These are phyloP conservation scores for Asterophora lycoperdoides DNA, from an alignment of 768 basidiomycete species.

Conservation along the genomic window DNA sequence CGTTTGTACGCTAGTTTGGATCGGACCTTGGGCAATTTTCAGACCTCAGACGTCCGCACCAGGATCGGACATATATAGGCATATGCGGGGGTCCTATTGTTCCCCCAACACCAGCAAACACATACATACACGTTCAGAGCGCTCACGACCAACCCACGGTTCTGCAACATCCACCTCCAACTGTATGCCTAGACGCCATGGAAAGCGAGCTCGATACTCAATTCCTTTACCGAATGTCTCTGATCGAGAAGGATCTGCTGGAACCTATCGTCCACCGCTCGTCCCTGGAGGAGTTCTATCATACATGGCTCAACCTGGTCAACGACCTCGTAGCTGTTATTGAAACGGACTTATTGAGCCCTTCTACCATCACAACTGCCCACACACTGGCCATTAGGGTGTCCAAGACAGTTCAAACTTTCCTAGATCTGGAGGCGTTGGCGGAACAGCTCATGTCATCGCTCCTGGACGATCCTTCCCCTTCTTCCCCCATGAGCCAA, in stretches of 20 bases:
- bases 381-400: constrained; percentile 12
- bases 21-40: too few species aligned
- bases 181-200: not conserved
- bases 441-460: constrained; percentile 7
- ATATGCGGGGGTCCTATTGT: too few species aligned
- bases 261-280: not conserved
- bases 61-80: too few species aligned
- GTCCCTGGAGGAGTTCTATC: constrained; percentile 9
- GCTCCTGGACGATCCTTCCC: constrained; percentile 1
- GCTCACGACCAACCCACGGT: too few species aligned
- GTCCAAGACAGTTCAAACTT: not conserved
- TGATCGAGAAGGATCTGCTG: constrained; percentile 12
- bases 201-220: not conserved
- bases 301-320: constrained; percentile 9
- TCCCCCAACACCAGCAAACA: too few species aligned
- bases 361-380: constrained; percentile 9
- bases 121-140: too few species aligned
- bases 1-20: too few species aligned
- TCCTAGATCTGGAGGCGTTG: constrained; percentile 10
- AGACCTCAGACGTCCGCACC: too few species aligned
- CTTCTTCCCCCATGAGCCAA: not conserved
- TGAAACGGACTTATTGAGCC: constrained; percentile 1
- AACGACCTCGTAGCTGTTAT: constrained; percentile 11
- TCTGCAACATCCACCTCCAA: too few species aligned
- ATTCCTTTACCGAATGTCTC: constrained; percentile 7